Evolutionary conservation across 1,284 basidiomycete genomes (phyloP).

Genomic region (Boletus smithii): DNA sequence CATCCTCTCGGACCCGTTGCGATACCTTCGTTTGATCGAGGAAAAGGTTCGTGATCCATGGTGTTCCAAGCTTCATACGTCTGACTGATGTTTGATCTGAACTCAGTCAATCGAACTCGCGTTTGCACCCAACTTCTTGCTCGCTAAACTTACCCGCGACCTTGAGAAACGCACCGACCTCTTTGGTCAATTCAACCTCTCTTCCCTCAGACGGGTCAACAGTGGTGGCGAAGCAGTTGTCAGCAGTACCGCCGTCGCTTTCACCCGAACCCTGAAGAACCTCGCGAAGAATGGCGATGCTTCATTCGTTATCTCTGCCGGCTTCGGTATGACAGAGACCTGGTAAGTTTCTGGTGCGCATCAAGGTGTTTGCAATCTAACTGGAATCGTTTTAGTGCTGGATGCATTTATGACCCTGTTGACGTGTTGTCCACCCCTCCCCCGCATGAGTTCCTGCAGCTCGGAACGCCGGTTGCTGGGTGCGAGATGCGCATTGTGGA

Average conservation of each 20-base stretch:
- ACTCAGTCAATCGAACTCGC: too few relatives aligned
- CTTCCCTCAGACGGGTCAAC: conserved; percentile 25
- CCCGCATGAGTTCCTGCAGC: conserved; percentile 29
- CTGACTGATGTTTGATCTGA: neutral
- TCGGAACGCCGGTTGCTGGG: conserved; percentile 26
- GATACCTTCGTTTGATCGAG: conserved; percentile 29
- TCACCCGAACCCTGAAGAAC: conserved; percentile 34
- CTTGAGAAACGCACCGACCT: conserved; percentile 25
- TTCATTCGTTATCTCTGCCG: conserved; percentile 37
- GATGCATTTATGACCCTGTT: conserved; percentile 37
- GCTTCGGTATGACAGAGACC: conserved; percentile 48
- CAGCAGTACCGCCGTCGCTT: conserved; percentile 36
- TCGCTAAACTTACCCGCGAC: conserved; percentile 39
- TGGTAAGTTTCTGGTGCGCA: conserved; percentile 21
- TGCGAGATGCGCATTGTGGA: conserved; percentile 36
- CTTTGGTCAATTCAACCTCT: conserved; percentile 20
- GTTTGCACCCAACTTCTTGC: conserved; percentile 44
- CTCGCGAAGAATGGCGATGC: conserved; percentile 28
- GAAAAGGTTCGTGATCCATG: conserved; percentile 13
- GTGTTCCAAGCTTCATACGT: neutral
- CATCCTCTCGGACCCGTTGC: conserved; percentile 31
- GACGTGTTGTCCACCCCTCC: conserved; percentile 20
- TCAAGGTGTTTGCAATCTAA: neutral
- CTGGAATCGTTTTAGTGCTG: conserved; percentile 28
- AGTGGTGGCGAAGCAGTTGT: conserved; percentile 42